Conservation (phyloP, 2,329 filamentous ascomycete genomes). For the Verticillium albo-atrum region DNA sequence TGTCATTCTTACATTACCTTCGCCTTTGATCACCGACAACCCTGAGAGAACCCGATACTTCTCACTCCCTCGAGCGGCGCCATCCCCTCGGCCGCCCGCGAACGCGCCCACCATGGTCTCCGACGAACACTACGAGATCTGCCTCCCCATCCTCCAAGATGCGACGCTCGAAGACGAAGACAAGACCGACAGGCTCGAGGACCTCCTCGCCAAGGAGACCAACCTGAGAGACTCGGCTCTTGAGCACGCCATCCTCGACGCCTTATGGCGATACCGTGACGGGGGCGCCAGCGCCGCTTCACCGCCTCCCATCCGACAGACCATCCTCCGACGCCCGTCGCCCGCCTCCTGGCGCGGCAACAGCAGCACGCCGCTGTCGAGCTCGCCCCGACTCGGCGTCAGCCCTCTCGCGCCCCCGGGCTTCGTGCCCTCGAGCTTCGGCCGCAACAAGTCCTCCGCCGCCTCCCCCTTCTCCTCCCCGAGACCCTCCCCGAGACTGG, state of each 20-base stretch:
- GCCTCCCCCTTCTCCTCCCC: conserved; percentile 93
- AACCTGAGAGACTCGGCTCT: conserved; percentile 69
- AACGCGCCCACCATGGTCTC: conserved; percentile 67
- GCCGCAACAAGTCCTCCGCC: conserved; percentile 69
- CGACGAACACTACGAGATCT: conserved; percentile 88
- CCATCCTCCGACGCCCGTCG: conserved; percentile 83
- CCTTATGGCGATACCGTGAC: conserved; percentile 80
- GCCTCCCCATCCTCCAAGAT: conserved; percentile 83
- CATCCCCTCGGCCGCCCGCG: not conserved
- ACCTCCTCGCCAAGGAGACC: conserved; percentile 76
- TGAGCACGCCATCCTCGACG: conserved; percentile 87
- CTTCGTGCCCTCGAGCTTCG: conserved; percentile 74
- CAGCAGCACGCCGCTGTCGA: conserved; percentile 72
- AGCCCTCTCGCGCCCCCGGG: conserved; percentile 82
- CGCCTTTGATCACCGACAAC: not conserved
- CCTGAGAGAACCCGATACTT: not conserved
- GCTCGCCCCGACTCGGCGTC: conserved; percentile 76
- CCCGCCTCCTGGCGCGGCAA: conserved; percentile 90
- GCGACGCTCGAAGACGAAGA: conserved; percentile 84
- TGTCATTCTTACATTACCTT: not conserved
- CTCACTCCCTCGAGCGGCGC: not conserved
- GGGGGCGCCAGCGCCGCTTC: conserved; percentile 62
- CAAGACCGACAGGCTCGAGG: conserved; percentile 82
- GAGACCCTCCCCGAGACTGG: conserved; percentile 84
- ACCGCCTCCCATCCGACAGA: conserved; percentile 81